phyloP scores from a whole-genome alignment of 176 grass and related monocot species.

The Lolium perenne region DNA sequence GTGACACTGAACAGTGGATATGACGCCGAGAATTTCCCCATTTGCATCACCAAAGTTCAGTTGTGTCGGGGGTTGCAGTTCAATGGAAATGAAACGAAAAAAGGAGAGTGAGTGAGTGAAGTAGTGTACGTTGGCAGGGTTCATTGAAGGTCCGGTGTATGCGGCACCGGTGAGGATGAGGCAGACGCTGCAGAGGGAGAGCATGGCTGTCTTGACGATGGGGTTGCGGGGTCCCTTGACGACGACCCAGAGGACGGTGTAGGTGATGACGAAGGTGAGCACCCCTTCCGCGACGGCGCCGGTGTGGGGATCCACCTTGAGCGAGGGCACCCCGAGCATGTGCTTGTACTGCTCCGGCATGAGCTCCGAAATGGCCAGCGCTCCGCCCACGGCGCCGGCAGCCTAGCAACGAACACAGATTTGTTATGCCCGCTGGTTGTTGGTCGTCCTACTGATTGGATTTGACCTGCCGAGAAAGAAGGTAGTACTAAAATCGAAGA shows the following conservation, averaged over 20 bases:
- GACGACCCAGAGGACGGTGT: constrained; percentile 57
- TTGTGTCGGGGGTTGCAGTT: not conserved
- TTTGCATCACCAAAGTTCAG: not conserved
- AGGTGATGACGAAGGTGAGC: constrained; percentile 69
- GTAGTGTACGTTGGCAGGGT: constrained; percentile 67
- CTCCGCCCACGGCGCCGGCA: constrained; percentile 62
- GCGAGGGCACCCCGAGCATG: constrained; percentile 54
- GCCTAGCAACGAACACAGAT: constrained; percentile 38
- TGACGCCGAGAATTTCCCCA: too few species aligned
- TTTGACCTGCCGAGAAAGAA: not conserved
- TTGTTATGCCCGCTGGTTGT: too few species aligned
- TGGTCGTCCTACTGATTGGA: not conserved
- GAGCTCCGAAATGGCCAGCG: constrained; percentile 56
- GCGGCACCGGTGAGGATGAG: constrained; percentile 52
- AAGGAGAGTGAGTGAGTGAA: not conserved
- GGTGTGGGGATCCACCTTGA: constrained; percentile 68
- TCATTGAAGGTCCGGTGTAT: constrained; percentile 79
- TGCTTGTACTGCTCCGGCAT: constrained; percentile 68
- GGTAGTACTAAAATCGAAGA: too few species aligned
- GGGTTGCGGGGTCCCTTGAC: constrained; percentile 58
- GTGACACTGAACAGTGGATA: too few species aligned
- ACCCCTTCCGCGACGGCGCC: constrained; percentile 64
- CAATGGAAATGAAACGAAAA: not conserved
- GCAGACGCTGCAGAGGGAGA: constrained; percentile 51
- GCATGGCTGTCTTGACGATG: constrained; percentile 54